Conservation (phyloP, 2,329 filamentous ascomycete species). For the Hypoxylon sp. region DNA sequence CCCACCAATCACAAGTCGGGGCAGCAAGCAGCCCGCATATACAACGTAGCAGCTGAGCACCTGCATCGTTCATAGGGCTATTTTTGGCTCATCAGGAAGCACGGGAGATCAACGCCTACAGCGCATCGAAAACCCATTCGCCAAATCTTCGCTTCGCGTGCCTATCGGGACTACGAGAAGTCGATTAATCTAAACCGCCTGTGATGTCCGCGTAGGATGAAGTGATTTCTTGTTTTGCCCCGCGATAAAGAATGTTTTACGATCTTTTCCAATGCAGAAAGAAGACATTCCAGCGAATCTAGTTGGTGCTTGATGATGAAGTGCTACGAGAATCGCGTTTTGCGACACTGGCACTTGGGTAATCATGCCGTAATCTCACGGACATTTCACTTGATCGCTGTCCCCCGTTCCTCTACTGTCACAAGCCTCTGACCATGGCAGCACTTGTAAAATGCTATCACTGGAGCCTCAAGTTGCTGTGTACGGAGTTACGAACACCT, state of each 20-base stretch:
- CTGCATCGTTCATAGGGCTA: slow-evolving; percentile 30
- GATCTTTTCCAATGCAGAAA: slow-evolving; percentile 37
- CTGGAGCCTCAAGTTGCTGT: slow-evolving; percentile 37
- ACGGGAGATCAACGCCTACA: slow-evolving; percentile 39
- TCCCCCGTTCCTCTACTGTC: slow-evolving; percentile 17
- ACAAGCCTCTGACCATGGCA: background rate
- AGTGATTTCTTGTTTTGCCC: slow-evolving; percentile 19
- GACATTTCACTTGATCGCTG: slow-evolving; percentile 32
- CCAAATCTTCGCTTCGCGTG: slow-evolving; percentile 23
- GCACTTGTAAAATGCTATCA: slow-evolving; percentile 27
- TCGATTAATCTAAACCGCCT: slow-evolving; percentile 26
- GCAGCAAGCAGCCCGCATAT: slow-evolving; percentile 38
- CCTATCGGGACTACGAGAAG: slow-evolving; percentile 22
- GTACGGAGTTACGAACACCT: slow-evolving; percentile 24
- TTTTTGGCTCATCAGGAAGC: slow-evolving; percentile 42
- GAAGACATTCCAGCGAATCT: slow-evolving; percentile 35
- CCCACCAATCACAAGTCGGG: slow-evolving; percentile 30
- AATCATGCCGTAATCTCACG: slow-evolving; percentile 37
- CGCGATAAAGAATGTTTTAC: slow-evolving; percentile 34
- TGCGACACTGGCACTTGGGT: slow-evolving; percentile 36
- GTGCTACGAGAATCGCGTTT: slow-evolving; percentile 34
- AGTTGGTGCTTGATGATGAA: slow-evolving; percentile 22
- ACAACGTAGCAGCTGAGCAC: slow-evolving; percentile 41
- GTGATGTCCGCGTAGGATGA: slow-evolving; percentile 20
- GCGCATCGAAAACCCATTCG: slow-evolving; percentile 12